phyloP scores from a whole-genome alignment of 192 early-diverging fungal species.

The Umbelopsis sp. region DNA sequence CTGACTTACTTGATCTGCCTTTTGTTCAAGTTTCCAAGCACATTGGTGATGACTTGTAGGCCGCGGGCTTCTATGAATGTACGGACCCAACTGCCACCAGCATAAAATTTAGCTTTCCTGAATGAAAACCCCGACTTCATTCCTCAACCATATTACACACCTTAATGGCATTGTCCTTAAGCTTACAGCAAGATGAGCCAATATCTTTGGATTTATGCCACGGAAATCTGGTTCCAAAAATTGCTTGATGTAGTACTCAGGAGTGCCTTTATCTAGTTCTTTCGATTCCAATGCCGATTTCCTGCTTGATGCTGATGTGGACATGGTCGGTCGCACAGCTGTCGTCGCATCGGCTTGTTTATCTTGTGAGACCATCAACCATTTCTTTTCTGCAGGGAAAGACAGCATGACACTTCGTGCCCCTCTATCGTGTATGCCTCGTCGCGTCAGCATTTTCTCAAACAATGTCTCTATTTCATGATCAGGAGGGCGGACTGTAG shows the following conservation, averaged over 20 bases:
- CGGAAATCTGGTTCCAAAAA: constrained; percentile 53
- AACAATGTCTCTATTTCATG: constrained; percentile 57
- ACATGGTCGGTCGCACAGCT: constrained; percentile 17
- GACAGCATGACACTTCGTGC: constrained; percentile 49
- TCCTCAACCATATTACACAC: constrained; percentile 26
- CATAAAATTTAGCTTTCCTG: no score
- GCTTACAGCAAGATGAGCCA: constrained; percentile 56
- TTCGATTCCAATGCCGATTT: constrained; percentile 22
- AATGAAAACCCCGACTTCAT: not conserved
- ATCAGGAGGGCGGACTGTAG: constrained; percentile 36
- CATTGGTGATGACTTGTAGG: constrained; percentile 69
- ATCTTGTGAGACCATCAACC: constrained; percentile 61
- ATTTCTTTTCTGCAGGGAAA: constrained; percentile 57
- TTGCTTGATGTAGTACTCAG: constrained; percentile 61
- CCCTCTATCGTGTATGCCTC: constrained; percentile 53
- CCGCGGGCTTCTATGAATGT: constrained; percentile 80
- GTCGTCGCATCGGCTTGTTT: constrained; percentile 43
- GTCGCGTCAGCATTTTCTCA: constrained; percentile 58
- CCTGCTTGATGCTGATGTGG: not conserved
- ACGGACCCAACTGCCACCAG: constrained; percentile 63
- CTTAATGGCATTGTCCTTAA: constrained; percentile 56
- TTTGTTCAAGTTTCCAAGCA: constrained; percentile 65
- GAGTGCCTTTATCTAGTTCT: constrained; percentile 51
- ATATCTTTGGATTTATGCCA: constrained; percentile 50
- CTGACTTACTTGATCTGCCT: constrained; percentile 52